A percentile compares a stretch with the other conserved stretches of the same genome.
Evolutionary conservation across 164 flowering plant species (phyloP).

Genomic region (Tetracentron sinense): DNA sequence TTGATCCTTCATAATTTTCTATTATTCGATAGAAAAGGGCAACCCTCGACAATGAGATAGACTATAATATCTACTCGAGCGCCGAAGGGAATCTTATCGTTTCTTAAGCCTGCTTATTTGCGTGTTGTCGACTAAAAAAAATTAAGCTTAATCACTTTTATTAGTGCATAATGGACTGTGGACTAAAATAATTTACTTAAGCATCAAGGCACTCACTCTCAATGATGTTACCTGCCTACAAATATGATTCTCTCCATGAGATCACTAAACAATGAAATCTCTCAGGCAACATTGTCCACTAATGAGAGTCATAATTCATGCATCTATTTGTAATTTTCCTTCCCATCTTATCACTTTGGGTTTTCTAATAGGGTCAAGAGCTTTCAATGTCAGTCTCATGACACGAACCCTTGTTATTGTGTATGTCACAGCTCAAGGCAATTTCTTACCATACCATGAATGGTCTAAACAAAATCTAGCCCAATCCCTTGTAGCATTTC

Average conservation of each 20-base stretch:
- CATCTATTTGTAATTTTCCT: constrained; percentile 4
- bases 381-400: constrained; percentile 17
- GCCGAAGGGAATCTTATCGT: constrained; percentile 17
- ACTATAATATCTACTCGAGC: not conserved
- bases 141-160: not conserved
- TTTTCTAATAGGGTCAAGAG: not conserved
- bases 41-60: not conserved
- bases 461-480: too few species aligned
- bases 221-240: constrained; percentile 24
- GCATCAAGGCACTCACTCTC: constrained; percentile 22
- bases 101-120: constrained; percentile 8
- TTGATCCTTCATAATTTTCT: not conserved
- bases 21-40: not conserved
- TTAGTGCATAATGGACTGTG: constrained; percentile 7
- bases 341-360: not conserved
- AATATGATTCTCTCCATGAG: constrained; percentile 17
- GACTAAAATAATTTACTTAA: constrained; percentile 21
- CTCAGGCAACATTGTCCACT: constrained; percentile 7
- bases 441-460: constrained; percentile 5
- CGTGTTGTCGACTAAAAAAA: not conserved
- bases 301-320: constrained; percentile 10
- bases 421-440: constrained; percentile 19
- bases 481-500: not conserved
- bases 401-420: constrained; percentile 10
- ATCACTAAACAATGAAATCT: constrained; percentile 21